Evolutionary conservation across 495 filamentous ascomycete species (phyloP).

Genomic region (Aspergillus biplanus): DNA sequence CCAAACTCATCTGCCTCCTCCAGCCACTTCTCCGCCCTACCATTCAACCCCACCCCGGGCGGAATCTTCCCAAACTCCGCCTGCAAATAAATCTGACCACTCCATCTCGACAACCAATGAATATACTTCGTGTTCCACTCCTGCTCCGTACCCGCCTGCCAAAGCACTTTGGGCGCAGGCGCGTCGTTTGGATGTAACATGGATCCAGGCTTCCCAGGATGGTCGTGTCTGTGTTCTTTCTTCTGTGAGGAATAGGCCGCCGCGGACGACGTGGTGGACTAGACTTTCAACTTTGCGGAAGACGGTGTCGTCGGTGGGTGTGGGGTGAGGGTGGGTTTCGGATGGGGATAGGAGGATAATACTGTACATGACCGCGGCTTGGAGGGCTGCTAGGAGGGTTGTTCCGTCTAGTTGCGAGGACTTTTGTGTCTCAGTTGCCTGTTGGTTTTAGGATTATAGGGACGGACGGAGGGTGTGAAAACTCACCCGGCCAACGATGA

Average conservation of each 20-base stretch:
- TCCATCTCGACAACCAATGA: slow-evolving; percentile 42
- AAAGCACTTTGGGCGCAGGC: slow-evolving; percentile 45
- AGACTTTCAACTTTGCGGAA: slow-evolving; percentile 34
- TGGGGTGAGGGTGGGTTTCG: not conserved
- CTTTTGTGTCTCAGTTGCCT: not conserved
- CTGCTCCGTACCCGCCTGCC: slow-evolving; percentile 39
- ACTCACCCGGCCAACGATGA: slow-evolving; percentile 29
- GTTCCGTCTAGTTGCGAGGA: slow-evolving; percentile 34
- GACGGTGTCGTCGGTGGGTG: slow-evolving; percentile 25
- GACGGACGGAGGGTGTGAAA: not conserved
- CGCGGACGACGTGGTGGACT: slow-evolving; percentile 32
- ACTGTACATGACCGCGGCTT: slow-evolving; percentile 42
- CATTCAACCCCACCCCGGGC: slow-evolving; percentile 8
- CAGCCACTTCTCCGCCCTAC: slow-evolving; percentile 16
- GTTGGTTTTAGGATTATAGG: not conserved
- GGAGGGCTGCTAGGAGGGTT: slow-evolving; percentile 37
- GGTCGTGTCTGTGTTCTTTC: slow-evolving; percentile 35
- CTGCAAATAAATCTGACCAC: slow-evolving; percentile 37
- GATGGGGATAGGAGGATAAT: slow-evolving; percentile 43
- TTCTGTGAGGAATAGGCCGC: slow-evolving; percentile 40
- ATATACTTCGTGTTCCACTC: slow-evolving; percentile 41
- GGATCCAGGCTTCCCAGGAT: slow-evolving; percentile 40
- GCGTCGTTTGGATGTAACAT: slow-evolving; percentile 44
- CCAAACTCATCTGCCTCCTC: slow-evolving; percentile 21
- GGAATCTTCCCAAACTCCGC: slow-evolving; percentile 39